phyloP scores from a whole-genome alignment of 1,139 yeast genomes.

The Protomyces inouyei region DNA sequence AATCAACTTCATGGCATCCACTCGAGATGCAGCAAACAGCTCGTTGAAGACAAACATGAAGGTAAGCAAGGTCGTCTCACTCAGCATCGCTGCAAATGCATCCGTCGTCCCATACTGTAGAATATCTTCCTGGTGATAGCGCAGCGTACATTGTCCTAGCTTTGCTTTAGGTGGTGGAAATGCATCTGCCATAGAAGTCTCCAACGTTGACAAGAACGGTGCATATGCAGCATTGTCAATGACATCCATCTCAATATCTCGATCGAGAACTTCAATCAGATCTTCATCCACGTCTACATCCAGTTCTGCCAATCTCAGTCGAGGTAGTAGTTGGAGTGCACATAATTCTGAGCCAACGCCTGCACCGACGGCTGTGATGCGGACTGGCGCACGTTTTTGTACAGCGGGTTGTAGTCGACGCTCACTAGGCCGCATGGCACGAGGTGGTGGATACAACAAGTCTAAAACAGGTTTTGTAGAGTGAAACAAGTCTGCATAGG shows the following conservation, averaged over 20 bases:
- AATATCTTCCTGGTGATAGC: constrained; percentile 12
- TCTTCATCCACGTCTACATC: constrained; percentile 16
- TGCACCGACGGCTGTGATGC: constrained; percentile 16
- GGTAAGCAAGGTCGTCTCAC: constrained; percentile 14
- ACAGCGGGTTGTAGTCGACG: not conserved
- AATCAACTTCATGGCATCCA: constrained; percentile 10
- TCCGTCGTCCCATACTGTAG: not conserved
- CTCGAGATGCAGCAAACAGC: constrained; percentile 19
- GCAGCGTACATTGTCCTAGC: not conserved
- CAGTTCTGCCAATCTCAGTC: not conserved
- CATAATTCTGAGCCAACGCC: constrained; percentile 23
- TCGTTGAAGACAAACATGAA: constrained; percentile 26
- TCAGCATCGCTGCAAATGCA: constrained; percentile 4
- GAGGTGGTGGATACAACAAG: constrained; percentile 16
- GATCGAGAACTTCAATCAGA: constrained; percentile 1
- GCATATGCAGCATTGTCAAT: constrained; percentile 16
- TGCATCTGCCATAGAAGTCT: not conserved
- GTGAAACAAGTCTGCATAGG: constrained; percentile 17
- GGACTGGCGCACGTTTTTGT: not conserved
- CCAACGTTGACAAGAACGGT: not conserved
- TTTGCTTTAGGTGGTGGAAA: not conserved
- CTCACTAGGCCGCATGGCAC: constrained; percentile 14
- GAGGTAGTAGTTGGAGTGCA: constrained; percentile 9
- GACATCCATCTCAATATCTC: constrained; percentile 4
- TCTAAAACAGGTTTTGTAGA: not conserved